Percentiles rank a stretch among this genome's conserved stretches.
phyloP scores from a whole-genome alignment of 495 filamentous ascomycete genomes.

The Parmelia sp. region DNA sequence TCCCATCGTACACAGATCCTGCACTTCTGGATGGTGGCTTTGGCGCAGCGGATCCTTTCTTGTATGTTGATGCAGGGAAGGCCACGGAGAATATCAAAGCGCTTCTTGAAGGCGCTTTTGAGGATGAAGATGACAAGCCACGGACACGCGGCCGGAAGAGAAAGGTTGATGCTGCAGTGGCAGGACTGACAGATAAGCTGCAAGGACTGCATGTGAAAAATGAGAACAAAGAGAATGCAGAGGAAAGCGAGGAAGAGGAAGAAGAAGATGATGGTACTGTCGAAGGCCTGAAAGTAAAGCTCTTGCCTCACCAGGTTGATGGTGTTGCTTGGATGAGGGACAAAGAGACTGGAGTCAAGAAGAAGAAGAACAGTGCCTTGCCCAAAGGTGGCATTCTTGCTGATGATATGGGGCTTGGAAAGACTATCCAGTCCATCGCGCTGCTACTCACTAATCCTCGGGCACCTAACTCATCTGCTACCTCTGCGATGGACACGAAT shows the following conservation, averaged over 20 bases:
- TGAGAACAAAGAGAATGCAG: constrained; percentile 29
- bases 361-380: constrained; percentile 67
- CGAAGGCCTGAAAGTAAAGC: constrained; percentile 76
- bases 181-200: constrained; percentile 54
- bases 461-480: constrained; percentile 35
- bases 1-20: constrained; percentile 27
- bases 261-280: constrained; percentile 67
- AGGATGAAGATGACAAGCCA: constrained; percentile 66
- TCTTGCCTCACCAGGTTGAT: constrained; percentile 88
- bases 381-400: constrained; percentile 84
- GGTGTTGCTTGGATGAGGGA: constrained; percentile 90
- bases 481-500: constrained; percentile 39
- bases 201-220: constrained; percentile 48
- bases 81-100: constrained; percentile 83
- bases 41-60: constrained; percentile 49
- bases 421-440: constrained; percentile 75
- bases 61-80: constrained; percentile 69
- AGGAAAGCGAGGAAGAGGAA: constrained; percentile 50
- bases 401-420: constrained; percentile 62
- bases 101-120: constrained; percentile 77
- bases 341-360: constrained; percentile 74
- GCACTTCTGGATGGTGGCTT: constrained; percentile 32
- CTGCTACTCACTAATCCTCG: constrained; percentile 78
- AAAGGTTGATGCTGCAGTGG: constrained; percentile 41
- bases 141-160: constrained; percentile 49